phyloP scores from a whole-genome alignment of 306 rosid species.

The Gleditsia sinensis region DNA sequence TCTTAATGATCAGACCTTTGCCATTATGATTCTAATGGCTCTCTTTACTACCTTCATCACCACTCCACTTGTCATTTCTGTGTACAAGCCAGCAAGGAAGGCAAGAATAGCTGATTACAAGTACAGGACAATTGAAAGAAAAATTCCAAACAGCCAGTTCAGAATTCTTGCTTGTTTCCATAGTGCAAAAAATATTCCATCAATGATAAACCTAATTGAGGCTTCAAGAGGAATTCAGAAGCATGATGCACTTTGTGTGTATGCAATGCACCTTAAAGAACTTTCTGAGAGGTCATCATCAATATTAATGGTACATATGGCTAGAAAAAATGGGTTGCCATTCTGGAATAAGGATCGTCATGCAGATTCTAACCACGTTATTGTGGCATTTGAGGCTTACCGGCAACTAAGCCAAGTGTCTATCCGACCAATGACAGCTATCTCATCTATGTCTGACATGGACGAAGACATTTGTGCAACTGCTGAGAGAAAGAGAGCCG shows the following conservation, averaged over 20 bases:
- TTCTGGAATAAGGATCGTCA: conserved; percentile 59
- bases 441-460: conserved; percentile 66
- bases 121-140: conserved; percentile 61
- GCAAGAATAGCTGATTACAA: conserved; percentile 52
- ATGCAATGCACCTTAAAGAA: conserved; percentile 87
- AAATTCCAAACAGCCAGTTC: conserved; percentile 54
- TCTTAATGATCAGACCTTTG: conserved; percentile 88
- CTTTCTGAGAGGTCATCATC: conserved; percentile 86
- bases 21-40: conserved; percentile 93
- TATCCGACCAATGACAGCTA: conserved; percentile 77
- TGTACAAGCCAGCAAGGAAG: conserved; percentile 67
- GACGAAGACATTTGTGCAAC: conserved; percentile 83
- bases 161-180: conserved; percentile 76
- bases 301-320: conserved; percentile 78
- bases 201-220: conserved; percentile 74
- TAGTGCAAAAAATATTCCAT: conserved; percentile 64
- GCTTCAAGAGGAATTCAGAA: conserved; percentile 73
- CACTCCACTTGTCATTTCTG: conserved; percentile 67
- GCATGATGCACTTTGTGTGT: conserved; percentile 62
- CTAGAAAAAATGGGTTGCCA: conserved; percentile 76
- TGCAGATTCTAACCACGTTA: conserved; percentile 49
- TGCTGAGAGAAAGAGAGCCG: conserved; percentile 65
- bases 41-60: conserved; percentile 83
- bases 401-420: conserved; percentile 67
- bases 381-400: conserved; percentile 78